Percentiles rank a stretch among this genome's conserved stretches.
These are phyloP conservation scores for Gilbertella persicaria DNA, from an alignment of 371 early-diverging fungal genomes.

Conservation along the genomic window DNA sequence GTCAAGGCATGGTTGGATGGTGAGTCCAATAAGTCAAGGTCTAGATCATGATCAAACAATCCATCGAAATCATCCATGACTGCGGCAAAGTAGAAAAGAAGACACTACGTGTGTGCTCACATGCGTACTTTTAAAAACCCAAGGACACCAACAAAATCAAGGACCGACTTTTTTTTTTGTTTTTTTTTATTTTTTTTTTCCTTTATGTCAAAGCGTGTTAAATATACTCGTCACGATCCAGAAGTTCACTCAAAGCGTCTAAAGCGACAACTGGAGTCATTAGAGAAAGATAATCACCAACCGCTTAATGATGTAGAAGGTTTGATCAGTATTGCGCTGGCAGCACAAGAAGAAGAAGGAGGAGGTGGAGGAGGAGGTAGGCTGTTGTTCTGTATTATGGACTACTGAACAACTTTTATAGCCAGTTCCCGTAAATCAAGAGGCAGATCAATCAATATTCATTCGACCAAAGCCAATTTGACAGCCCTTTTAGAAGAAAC, in stretches of 20 bases:
- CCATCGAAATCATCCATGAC: constrained; percentile 6
- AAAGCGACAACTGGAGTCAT: constrained; percentile 61
- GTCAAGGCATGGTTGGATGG: too few species aligned
- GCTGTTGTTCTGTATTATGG: neutral
- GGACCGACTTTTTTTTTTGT: neutral
- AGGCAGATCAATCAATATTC: constrained; percentile 31
- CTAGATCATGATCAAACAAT: constrained; percentile 5
- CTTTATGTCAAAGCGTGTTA: constrained; percentile 29
- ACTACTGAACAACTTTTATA: neutral
- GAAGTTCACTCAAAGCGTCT: constrained; percentile 50
- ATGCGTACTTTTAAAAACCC: neutral
- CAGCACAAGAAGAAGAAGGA: constrained; percentile 44
- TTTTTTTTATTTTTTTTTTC: constrained; percentile 1
- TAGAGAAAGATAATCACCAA: constrained; percentile 67
- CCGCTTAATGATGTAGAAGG: constrained; percentile 61
- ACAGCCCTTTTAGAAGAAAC: constrained; percentile 57
- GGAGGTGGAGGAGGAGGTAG: neutral
- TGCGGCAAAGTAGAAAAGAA: constrained; percentile 1
- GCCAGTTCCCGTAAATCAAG: constrained; percentile 25
- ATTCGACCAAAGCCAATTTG: constrained; percentile 54
- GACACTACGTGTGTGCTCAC: too few species aligned
- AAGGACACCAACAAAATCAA: neutral
- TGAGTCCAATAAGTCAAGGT: too few species aligned
- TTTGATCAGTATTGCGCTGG: constrained; percentile 52
- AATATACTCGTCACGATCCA: constrained; percentile 34